Evolutionary conservation across 2,329 filamentous ascomycete species (phyloP).

Genomic region (Claviceps pusilla): DNA sequence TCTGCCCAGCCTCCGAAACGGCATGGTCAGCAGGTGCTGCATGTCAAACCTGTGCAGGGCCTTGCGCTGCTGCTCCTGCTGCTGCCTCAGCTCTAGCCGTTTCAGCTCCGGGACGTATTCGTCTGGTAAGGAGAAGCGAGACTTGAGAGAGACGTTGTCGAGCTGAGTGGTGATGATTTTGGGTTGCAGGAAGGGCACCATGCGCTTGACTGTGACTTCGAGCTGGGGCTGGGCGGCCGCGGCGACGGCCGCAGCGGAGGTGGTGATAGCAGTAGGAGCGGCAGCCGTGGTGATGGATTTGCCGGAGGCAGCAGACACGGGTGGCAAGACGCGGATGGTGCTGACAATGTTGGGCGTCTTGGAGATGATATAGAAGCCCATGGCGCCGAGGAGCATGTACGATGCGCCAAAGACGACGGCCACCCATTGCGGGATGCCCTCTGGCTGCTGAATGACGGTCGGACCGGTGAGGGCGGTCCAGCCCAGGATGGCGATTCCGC

Average conservation of each 20-base stretch:
- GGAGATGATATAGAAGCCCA: constrained; percentile 45
- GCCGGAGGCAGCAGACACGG: constrained; percentile 10
- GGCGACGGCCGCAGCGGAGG: not conserved
- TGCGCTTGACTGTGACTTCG: constrained; percentile 36
- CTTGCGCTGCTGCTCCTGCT: constrained; percentile 23
- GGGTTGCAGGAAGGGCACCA: constrained; percentile 31
- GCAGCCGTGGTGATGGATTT: constrained; percentile 7
- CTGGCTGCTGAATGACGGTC: constrained; percentile 22
- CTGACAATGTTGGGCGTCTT: constrained; percentile 44
- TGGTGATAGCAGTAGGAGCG: not conserved
- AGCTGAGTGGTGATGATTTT: constrained; percentile 25
- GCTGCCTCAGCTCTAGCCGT: constrained; percentile 16
- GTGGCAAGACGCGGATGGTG: constrained; percentile 41
- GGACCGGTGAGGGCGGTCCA: constrained; percentile 23
- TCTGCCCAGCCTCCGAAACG: constrained; percentile 35
- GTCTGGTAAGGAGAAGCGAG: constrained; percentile 24
- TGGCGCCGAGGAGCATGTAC: constrained; percentile 42
- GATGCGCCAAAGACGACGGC: constrained; percentile 41
- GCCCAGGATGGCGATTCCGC: constrained; percentile 27
- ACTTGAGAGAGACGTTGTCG: constrained; percentile 20
- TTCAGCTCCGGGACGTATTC: constrained; percentile 22
- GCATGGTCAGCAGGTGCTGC: constrained; percentile 40
- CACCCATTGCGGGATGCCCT: constrained; percentile 40
- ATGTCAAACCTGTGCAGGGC: constrained; percentile 35
- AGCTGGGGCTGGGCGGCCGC: constrained; percentile 25